Base-by-base conservation (phyloP, 179 eudicot genomes). In the Spinacia oleracea region DNA sequence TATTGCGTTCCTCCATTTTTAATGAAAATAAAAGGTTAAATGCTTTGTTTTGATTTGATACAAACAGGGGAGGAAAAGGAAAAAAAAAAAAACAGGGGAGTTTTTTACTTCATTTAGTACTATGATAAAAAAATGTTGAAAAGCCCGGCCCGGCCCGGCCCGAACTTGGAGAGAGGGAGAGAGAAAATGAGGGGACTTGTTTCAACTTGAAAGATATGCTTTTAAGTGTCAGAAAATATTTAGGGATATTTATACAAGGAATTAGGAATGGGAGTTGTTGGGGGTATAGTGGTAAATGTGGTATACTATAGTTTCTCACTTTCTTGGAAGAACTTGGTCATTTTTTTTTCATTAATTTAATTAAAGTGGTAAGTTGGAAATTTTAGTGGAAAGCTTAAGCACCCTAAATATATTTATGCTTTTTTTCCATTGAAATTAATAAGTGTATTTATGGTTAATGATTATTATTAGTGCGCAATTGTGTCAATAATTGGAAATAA, bases 191-290 rank as follows among this genome's bases (percentile, higher is more conserved):
- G 40, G 40, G 15, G 53, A 68, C 27, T 77, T 29, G 9, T 58
- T 62, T 50, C 25, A 29, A 10, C 9, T 18, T 12, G 69, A 40
- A 2, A 62, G 70, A 70, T 56, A 46, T 70, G 11, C 31, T 64
- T 77, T 29, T 9, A 56, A 46, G 79, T 32, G 23, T 42, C 48
- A 72, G 55, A 45, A 56, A 4, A 50, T 27, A n/a, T 34, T 31
- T 20, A 35, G 38, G 76, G 59, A 16, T 77, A 80, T 83, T 58
- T 83, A 83, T 83, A 83, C 35, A 40, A 9, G 62, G 62, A 56
- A 46, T 7, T 67, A 29, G 73, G 72, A 66, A 77, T 80, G 78
- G 83, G 83, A 81, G 86, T 83, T 83, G 86, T 78, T 83, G 81
- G 48, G 43, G 35, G 76, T 4, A 25, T 31, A 53, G 38, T n/a